Evolutionary conservation across 2,329 filamentous ascomycete species (phyloP).

Genomic region (Blumeria graminis): DNA sequence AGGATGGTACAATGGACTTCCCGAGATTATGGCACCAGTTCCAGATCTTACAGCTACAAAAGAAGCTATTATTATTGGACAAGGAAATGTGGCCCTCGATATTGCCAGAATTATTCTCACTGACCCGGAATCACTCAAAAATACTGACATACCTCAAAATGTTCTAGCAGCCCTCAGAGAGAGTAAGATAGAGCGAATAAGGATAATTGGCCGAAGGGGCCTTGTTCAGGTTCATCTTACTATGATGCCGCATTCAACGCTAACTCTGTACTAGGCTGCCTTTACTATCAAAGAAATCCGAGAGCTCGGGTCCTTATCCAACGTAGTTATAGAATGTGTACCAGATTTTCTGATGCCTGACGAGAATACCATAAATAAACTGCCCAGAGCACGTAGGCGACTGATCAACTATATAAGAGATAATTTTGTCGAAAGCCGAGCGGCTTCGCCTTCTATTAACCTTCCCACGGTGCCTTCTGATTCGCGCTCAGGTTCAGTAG

Average conservation of each 20-base stretch:
- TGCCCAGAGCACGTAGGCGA: slow-evolving; percentile 53
- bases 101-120: slow-evolving; percentile 72
- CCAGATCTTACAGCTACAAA: slow-evolving; percentile 54
- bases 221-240: slow-evolving; percentile 48
- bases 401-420: slow-evolving; percentile 24
- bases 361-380: slow-evolving; percentile 28
- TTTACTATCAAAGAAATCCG: slow-evolving; percentile 91
- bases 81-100: slow-evolving; percentile 90
- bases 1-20: slow-evolving; percentile 94
- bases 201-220: slow-evolving; percentile 71
- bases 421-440: no score
- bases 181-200: slow-evolving; percentile 56
- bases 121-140: slow-evolving; percentile 44
- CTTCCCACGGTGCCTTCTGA: no score
- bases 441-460: no score
- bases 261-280: slow-evolving; percentile 33
- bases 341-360: slow-evolving; percentile 40
- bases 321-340: slow-evolving; percentile 47
- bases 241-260: not conserved
- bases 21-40: slow-evolving; percentile 49
- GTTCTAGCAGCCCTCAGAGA: slow-evolving; percentile 49
- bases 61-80: slow-evolving; percentile 70
- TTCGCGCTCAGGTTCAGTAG: no score
- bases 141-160: slow-evolving; percentile 73
- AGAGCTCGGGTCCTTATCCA: slow-evolving; percentile 58